A percentile compares a stretch with the other conserved stretches of the same genome.
phyloP scores from a whole-genome alignment of 148 eudicot species.

The Fallopia convolvulus region DNA sequence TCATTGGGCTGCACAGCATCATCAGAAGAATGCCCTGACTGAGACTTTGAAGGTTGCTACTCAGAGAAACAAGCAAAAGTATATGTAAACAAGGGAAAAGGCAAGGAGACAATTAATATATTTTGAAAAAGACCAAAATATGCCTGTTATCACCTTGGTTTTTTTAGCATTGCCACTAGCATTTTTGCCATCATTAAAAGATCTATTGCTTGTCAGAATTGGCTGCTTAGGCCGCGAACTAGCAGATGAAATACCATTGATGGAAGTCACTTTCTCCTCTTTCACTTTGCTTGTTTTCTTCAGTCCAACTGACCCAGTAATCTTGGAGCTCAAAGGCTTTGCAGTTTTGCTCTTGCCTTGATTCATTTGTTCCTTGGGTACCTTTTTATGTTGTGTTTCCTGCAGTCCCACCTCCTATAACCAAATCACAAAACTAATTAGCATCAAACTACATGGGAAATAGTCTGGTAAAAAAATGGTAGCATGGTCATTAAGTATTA shows the following conservation, averaged over 20 bases:
- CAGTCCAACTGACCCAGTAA: constrained; percentile 6
- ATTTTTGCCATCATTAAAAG: constrained; percentile 37
- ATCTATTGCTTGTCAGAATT: constrained; percentile 27
- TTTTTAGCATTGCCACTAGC: constrained; percentile 24
- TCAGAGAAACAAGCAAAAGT: constrained; percentile 6
- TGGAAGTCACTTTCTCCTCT: constrained; percentile 31
- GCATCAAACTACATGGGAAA: constrained; percentile 4
- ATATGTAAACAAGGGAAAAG: not conserved
- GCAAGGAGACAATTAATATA: not conserved
- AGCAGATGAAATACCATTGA: constrained; percentile 35
- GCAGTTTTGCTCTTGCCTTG: constrained; percentile 34
- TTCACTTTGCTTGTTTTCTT: constrained; percentile 34
- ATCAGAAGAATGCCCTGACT: constrained; percentile 27
- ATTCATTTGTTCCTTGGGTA: constrained; percentile 28
- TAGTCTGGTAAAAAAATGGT: not conserved
- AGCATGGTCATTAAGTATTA: constrained; percentile 10
- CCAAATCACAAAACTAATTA: not conserved
- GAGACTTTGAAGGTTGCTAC: constrained; percentile 36
- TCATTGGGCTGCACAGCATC: constrained; percentile 31
- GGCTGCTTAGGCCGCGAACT: constrained; percentile 35
- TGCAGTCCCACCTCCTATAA: constrained; percentile 32
- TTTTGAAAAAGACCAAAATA: not conserved
- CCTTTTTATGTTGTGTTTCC: constrained; percentile 24
- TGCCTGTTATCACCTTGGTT: constrained; percentile 35
- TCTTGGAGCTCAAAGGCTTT: constrained; percentile 29